Conservation (phyloP, 441 rosid genomes). For the Aquilaria agallochum region DNA sequence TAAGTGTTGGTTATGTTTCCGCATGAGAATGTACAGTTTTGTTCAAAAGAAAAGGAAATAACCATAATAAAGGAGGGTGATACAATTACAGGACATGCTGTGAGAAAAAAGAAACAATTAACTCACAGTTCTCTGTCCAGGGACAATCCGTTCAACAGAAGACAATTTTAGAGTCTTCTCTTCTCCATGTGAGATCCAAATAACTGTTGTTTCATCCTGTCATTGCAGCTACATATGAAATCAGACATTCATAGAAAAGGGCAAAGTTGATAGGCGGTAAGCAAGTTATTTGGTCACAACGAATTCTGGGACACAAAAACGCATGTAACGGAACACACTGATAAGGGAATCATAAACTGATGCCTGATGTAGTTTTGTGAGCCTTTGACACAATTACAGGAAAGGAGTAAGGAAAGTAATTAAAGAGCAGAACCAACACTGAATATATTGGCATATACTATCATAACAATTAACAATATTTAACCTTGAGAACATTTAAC, state of each 20-base stretch:
- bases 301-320: too few species aligned
- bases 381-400: too few species aligned
- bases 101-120: not conserved
- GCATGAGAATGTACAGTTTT: not conserved
- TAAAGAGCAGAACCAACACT: too few species aligned
- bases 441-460: too few species aligned
- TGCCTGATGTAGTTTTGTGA: too few species aligned
- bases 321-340: too few species aligned
- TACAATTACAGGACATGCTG: not conserved
- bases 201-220: conserved; percentile 79
- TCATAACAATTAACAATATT: not conserved
- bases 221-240: conserved; percentile 37
- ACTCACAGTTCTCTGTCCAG: conserved; percentile 97
- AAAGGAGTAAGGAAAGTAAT: too few species aligned
- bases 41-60: too few species aligned
- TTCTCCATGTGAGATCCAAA: conserved; percentile 79
- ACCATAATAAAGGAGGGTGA: not conserved
- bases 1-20: conserved; percentile 8
- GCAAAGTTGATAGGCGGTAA: too few species aligned
- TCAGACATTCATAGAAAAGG: conserved; percentile 20
- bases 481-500: conserved; percentile 16
- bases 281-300: too few species aligned
- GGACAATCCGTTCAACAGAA: conserved; percentile 52
- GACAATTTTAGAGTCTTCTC: conserved; percentile 57
- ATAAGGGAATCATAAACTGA: too few species aligned